Conservation (phyloP, 495 filamentous ascomycete genomes). For the Annulohypoxylon nitens region DNA sequence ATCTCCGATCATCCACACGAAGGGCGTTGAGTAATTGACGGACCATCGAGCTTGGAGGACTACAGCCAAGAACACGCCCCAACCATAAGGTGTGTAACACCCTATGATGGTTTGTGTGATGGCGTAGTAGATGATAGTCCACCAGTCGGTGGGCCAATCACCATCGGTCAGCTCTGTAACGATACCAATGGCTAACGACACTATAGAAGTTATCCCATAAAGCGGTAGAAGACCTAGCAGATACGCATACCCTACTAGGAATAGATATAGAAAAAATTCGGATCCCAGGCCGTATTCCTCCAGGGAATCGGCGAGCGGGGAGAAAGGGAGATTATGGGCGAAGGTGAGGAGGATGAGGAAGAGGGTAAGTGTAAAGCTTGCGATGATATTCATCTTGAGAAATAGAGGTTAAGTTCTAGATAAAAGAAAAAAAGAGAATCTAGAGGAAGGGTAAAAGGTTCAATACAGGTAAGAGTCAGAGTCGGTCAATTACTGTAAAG, state of each 20-base stretch:
- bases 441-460: not conserved
- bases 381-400: not conserved
- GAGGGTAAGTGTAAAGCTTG: not conserved
- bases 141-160: no score
- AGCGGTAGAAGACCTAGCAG: no score
- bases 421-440: no score
- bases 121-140: constrained; percentile 5
- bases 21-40: not conserved
- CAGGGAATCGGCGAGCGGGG: not conserved
- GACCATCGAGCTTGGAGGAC: constrained; percentile 1
- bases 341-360: not conserved
- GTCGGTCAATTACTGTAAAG: no score
- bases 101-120: constrained; percentile 15
- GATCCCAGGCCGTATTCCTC: not conserved
- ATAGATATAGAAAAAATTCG: no score
- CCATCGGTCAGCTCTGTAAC: not conserved
- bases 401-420: no score
- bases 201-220: no score
- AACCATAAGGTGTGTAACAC: constrained; percentile 22
- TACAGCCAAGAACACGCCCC: constrained; percentile 2
- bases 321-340: no score
- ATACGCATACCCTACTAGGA: no score
- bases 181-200: not conserved
- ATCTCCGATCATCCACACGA: not conserved
- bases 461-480: no score